Base-by-base conservation (phyloP, 176 grass and related monocot genomes). In the Saccharum spontaneum region DNA sequence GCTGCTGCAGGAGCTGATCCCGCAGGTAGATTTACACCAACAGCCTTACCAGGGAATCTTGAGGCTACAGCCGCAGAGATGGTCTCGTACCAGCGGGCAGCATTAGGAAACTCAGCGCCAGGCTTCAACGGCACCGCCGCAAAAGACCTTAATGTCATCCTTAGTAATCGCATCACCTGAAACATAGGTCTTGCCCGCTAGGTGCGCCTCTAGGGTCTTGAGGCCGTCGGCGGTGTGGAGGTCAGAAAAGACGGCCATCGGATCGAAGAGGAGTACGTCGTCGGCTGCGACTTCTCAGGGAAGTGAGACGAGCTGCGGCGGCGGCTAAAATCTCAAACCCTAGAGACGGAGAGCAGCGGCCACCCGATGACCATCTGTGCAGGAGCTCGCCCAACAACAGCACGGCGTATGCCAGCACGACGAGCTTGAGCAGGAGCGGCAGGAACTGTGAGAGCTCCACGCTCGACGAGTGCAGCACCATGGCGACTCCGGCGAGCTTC, bases 231-330 rank as follows among this genome's bases (percentile, higher is more conserved):
- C 88, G 65, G 84, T 86, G 70, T 94, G 96, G 67, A 98, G 93
- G 38, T 98, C 96, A 26, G 88, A 79, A 75, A 98, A 98, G 0
- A 91, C 82, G 23, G 91, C 96, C 96, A 98, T 98, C 79, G 88
- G 45, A 46, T 74, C 55, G 78, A 28, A 34, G 54, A 81, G 63
- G 43, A 59, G 24, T 18, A 13, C 16, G 18, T 67, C 48, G 48
- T 59, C 55, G 0, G 67, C 44, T 63, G 44, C n/a, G 5, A 59
- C 78, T 33, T 70, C 49, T 69, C 74, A 48, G n/a, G 84, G 52
- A 16, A n/a, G 55, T 4, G 46, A 77, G 86, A 41, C 2, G 59
- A 66, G 85, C 68, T 69, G 85, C 54, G 73, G 59, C 37, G 70
- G 78, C 26, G 66, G 67, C 79, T 83, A 90, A 87, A 91, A 91